Conservation (phyloP, 768 basidiomycete species). For the Lentinula lateritia region DNA sequence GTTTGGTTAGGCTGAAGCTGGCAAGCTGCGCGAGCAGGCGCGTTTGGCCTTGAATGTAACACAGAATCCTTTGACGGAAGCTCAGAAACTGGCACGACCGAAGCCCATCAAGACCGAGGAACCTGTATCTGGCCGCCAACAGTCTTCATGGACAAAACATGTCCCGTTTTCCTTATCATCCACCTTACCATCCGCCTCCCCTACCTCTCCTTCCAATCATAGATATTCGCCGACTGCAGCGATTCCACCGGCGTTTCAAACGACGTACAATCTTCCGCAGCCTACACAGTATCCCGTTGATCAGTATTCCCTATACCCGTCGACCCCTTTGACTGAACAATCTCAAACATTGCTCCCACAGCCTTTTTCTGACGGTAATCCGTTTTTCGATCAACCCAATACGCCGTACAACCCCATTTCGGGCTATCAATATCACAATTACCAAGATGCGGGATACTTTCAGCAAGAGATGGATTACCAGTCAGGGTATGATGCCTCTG, state of each 20-base stretch:
- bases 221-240: not conserved
- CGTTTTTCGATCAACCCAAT: not conserved
- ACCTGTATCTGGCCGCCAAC: not conserved
- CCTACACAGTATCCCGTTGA: not conserved
- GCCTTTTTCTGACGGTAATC: not conserved
- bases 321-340: not conserved
- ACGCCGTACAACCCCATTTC: conserved; percentile 1
- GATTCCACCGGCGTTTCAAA: not conserved
- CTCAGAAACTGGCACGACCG: not conserved
- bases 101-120: not conserved
- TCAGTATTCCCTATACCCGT: not conserved
- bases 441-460: conserved; percentile 4
- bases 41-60: not conserved
- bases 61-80: not conserved
- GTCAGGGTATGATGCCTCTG: not conserved
- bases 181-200: not conserved
- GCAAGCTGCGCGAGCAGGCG: not conserved
- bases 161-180: not conserved
- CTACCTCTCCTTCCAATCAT: not conserved
- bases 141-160: not conserved
- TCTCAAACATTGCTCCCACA: not conserved
- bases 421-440: conserved; percentile 2
- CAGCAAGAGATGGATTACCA: conserved; percentile 3
- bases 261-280: not conserved
- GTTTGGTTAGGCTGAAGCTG: not conserved